Conservation (phyloP, 73 alveolate genomes). For the Paraurostyla sp. region DNA sequence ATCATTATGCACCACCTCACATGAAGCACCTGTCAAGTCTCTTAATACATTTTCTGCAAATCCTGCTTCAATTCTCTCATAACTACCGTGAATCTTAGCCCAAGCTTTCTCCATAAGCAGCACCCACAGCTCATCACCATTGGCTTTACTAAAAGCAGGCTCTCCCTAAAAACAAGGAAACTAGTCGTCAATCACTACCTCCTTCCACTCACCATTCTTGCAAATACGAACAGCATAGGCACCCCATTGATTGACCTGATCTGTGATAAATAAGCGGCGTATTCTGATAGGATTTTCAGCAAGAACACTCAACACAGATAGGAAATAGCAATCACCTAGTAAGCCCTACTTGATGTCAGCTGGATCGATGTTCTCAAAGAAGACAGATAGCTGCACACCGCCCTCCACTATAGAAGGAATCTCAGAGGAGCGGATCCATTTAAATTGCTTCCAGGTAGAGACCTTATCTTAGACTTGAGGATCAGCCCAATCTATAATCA, state of each 20-base stretch:
- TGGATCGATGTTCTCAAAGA: slow-evolving; percentile 79
- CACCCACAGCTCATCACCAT: slow-evolving; percentile 94
- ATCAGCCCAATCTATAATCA: slow-evolving; percentile 73
- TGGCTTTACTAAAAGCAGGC: slow-evolving; percentile 88
- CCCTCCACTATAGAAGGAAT: slow-evolving; percentile 52
- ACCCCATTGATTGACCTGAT: slow-evolving; percentile 63
- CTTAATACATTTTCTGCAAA: slow-evolving; percentile 90
- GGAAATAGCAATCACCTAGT: slow-evolving; percentile 94
- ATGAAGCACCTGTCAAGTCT: slow-evolving; percentile 97
- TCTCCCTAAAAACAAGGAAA: slow-evolving; percentile 88
- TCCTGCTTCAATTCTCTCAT: slow-evolving; percentile 94
- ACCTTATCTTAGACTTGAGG: slow-evolving; percentile 69
- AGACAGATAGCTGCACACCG: slow-evolving; percentile 52
- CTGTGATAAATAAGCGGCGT: slow-evolving; percentile 73
- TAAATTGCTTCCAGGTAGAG: slow-evolving; percentile 71
- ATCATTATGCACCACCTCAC: slow-evolving; percentile 87
- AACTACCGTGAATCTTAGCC: slow-evolving; percentile 95
- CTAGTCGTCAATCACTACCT: slow-evolving; percentile 82
- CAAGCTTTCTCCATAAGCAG: slow-evolving; percentile 94
- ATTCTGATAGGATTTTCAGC: slow-evolving; percentile 90
- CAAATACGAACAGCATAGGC: slow-evolving; percentile 64
- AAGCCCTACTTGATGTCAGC: slow-evolving; percentile 91
- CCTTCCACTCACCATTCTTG: slow-evolving; percentile 85
- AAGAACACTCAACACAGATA: slow-evolving; percentile 83
- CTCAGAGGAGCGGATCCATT: slow-evolving; percentile 34